Percentiles rank a stretch among this genome's conserved stretches.
phyloP scores from a whole-genome alignment of 768 basidiomycete species.

The Hygrophoropsis aurantiaca region DNA sequence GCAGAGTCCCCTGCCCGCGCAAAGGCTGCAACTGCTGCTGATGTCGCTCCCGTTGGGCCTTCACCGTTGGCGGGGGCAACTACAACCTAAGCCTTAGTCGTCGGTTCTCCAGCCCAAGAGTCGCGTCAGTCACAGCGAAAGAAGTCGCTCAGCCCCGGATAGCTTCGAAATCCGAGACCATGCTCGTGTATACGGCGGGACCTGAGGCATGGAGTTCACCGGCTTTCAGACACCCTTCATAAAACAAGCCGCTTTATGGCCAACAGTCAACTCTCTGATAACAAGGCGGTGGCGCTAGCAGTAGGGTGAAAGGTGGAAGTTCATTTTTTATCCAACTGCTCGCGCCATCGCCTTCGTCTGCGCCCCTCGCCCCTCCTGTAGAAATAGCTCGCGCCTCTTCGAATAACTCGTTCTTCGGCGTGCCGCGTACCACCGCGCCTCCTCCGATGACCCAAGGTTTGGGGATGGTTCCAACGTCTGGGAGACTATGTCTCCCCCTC shows the following conservation, averaged over 20 bases:
- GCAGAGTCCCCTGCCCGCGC: conserved; percentile 68
- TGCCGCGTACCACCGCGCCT: conserved; percentile 25
- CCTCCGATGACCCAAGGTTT: conserved; percentile 10
- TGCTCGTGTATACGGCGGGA: conserved; percentile 50
- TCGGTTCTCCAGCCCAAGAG: not conserved
- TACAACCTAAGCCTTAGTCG: conserved; percentile 13
- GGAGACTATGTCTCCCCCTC: conserved; percentile 23
- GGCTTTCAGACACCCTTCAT: too few relatives aligned
- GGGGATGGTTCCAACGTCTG: conserved; percentile 25
- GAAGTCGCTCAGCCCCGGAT: conserved; percentile 10
- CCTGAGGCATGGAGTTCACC: conserved; percentile 38
- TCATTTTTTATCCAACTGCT: too few relatives aligned
- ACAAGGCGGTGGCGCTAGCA: too few relatives aligned
- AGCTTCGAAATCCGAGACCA: conserved; percentile 36
- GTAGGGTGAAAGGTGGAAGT: too few relatives aligned
- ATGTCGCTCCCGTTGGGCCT: conserved; percentile 31
- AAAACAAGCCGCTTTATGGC: too few relatives aligned
- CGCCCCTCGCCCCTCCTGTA: conserved; percentile 16
- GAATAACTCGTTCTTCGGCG: conserved; percentile 18
- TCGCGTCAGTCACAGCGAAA: not conserved
- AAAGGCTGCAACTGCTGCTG: conserved; percentile 40
- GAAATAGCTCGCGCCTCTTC: not conserved
- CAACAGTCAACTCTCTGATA: too few relatives aligned
- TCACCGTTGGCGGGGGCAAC: conserved; percentile 43
- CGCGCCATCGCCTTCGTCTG: conserved; percentile 9